Evolutionary conservation across 2,329 filamentous ascomycete species (phyloP).

Genomic region (Fusarium sp.): DNA sequence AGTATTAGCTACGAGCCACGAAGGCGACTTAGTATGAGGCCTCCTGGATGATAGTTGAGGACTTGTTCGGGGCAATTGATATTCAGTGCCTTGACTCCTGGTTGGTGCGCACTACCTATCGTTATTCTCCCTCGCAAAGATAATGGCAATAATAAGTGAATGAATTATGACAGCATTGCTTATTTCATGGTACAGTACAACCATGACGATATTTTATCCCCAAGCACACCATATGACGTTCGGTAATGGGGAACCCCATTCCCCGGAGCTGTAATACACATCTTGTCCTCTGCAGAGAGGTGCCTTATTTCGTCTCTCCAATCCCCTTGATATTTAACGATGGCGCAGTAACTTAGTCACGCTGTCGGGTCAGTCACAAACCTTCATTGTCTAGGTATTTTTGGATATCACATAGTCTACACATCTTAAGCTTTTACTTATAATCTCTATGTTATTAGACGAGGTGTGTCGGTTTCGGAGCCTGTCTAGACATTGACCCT

Average conservation of each 20-base stretch:
- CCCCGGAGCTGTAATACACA: neutral
- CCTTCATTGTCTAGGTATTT: neutral
- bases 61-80: neutral
- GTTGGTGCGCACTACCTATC: neutral
- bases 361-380: neutral
- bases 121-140: neutral
- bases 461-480: neutral
- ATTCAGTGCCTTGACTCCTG: neutral
- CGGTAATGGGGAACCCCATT: neutral
- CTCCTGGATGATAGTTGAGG: neutral
- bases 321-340: neutral
- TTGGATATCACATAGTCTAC: neutral
- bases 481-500: neutral
- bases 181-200: slow-evolving; percentile 5
- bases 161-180: neutral
- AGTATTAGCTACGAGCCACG: neutral
- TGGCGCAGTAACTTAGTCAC: neutral
- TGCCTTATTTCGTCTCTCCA: neutral
- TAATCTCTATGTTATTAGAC: neutral
- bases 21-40: neutral
- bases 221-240: neutral
- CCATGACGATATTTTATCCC: slow-evolving; percentile 10
- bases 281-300: neutral
- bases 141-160: neutral
- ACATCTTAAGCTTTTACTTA: neutral